Evolutionary conservation across 1,284 basidiomycete genomes (phyloP), one percentile per base, ranked within the genome.

Genomic region (Leccinum cinnamomeum): DNA sequence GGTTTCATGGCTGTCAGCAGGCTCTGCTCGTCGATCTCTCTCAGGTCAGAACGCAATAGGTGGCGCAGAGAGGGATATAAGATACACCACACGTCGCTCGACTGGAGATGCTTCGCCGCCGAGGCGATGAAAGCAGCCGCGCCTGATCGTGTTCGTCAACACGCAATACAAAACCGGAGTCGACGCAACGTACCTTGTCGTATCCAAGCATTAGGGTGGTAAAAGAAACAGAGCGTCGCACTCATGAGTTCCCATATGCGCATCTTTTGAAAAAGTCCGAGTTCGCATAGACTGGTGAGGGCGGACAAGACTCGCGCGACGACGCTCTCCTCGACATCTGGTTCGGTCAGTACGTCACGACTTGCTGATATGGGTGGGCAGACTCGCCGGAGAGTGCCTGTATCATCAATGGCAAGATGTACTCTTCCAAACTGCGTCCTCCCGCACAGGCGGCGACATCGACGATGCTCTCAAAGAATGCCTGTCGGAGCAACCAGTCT

Each of bases 151-250:
- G 23, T 51, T 51, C 48, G 23, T 25, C 48, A 51, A 10, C n/a
- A n/a, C 18, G 55, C 30, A 1, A 10, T 5, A 46, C 35, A 14
- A 56, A 8, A 53, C 20, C 23, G 11, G 10, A 58, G 39, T 30
- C 10, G 44, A 46, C 18, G 6, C 37, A 5, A 60, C 58, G 62
- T 60, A 91, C 95, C 92, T 82, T 98, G 94, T 63, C 94, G 82
- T 70, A 99, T 92, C 96, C 97, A 98, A n/a, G 87, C 78, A 75
- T 98, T 97, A 0, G 97, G 97, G 75, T 99, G 69, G 69, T 94
- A 97, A 46, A 99, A 78, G 30, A 33, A 33, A 33, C 30, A 33
- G 30, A 33, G 30, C 10, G 30, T 33, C 30, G 30, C 30, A 33
- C 88, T 92, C 83, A 97, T 92, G 39, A 98, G 80, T 66, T 98